Evolutionary conservation across 2,329 filamentous ascomycete species (phyloP).

Genomic region (Rhinocladiella similis): DNA sequence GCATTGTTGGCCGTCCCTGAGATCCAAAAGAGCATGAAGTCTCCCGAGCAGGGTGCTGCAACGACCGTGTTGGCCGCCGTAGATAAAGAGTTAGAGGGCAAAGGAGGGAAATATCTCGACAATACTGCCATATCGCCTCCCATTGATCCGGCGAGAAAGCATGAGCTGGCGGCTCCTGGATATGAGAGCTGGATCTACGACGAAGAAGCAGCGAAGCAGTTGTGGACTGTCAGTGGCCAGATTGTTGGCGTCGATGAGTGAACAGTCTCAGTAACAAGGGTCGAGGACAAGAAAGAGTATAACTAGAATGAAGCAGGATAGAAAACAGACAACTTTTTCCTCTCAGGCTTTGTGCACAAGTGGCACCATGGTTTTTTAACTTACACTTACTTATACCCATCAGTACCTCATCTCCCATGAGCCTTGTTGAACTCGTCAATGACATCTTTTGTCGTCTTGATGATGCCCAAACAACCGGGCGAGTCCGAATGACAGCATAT

Average conservation of each 20-base stretch:
- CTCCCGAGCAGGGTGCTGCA: constrained; percentile 38
- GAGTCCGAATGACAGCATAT: constrained; percentile 52
- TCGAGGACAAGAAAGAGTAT: neutral
- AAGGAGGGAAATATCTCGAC: constrained; percentile 33
- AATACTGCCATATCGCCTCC: constrained; percentile 25
- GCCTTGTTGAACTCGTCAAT: constrained; percentile 46
- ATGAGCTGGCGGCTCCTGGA: constrained; percentile 5
- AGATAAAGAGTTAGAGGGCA: constrained; percentile 30
- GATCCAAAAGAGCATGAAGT: constrained; percentile 33
- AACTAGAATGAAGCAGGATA: too few species aligned
- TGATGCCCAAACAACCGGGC: constrained; percentile 47
- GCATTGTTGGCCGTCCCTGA: constrained; percentile 23
- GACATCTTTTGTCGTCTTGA: constrained; percentile 41
- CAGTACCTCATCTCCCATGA: constrained; percentile 20
- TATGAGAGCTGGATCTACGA: constrained; percentile 25
- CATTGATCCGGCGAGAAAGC: constrained; percentile 3
- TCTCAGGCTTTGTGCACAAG: too few species aligned
- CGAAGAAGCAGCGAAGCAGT: constrained; percentile 17
- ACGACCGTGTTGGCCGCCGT: constrained; percentile 34
- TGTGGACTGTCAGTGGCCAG: constrained; percentile 23
- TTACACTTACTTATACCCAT: too few species aligned
- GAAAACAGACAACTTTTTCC: too few species aligned
- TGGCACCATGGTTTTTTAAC: too few species aligned
- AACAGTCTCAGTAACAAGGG: neutral
- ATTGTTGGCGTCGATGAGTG: constrained; percentile 19